Percentiles rank a stretch among this genome's conserved stretches.
phyloP scores from a whole-genome alignment of 2,329 filamentous ascomycete species.

The Pyrenochaeta sp. region DNA sequence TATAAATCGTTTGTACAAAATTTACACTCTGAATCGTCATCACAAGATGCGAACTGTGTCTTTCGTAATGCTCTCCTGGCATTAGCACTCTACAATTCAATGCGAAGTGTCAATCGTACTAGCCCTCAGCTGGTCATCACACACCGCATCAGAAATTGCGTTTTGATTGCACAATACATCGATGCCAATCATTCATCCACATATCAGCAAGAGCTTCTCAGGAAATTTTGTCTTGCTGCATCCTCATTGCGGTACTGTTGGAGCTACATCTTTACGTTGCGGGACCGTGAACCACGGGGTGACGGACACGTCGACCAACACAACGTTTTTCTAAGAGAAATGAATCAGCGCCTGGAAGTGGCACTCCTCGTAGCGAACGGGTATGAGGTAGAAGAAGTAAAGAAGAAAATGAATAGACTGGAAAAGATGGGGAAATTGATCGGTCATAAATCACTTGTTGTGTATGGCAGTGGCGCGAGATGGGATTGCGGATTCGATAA shows the following conservation, averaged over 20 bases:
- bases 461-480: not conserved
- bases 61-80: not conserved
- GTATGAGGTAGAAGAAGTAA: not conserved
- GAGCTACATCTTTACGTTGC: not conserved
- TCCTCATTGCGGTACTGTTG: constrained; percentile 1
- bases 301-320: too few relatives aligned
- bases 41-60: not conserved
- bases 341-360: not conserved
- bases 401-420: constrained; percentile 6
- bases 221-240: not conserved
- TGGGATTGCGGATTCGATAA: not conserved
- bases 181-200: not conserved
- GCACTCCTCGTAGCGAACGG: constrained; percentile 12
- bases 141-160: constrained; percentile 4
- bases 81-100: constrained; percentile 8
- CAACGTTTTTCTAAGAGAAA: too few relatives aligned
- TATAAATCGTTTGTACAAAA: not conserved
- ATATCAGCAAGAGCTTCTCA: not conserved
- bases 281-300: not conserved
- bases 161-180: not conserved
- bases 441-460: not conserved
- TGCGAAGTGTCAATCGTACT: not conserved
- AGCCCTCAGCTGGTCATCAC: not conserved
- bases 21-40: not conserved
- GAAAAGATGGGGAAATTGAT: constrained; percentile 1